Base-by-base conservation (phyloP, 805 yeast species). In the Debaryomyces prosopidis region DNA sequence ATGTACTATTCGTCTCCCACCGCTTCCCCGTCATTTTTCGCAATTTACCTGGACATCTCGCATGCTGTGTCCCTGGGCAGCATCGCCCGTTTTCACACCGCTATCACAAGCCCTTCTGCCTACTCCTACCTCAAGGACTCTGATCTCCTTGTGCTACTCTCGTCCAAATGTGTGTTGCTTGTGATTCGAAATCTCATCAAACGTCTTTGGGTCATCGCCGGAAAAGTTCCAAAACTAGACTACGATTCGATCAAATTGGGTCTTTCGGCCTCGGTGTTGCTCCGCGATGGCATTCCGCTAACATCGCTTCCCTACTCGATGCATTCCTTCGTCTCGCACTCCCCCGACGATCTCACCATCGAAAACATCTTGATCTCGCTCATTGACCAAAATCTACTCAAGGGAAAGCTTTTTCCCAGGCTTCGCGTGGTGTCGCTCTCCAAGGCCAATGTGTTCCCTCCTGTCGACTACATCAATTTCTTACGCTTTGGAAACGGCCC, bases 331-430 rank as follows among this genome's bases (percentile, higher is more conserved):
- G 34, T 40, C 16, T 42, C 40, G 10, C 38, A 37, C 11, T 33
- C 40, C 14, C 39, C 65, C n/a, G 65, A 70, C 35, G 80, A 77
- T 47, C 40, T 54, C 11, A 63, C 75, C 32, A 69, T 75, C 9
- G 85, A 81, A 47, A 81, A 79, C 42, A 52, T 81, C 6, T 58
- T 81, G 38, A 65, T 77, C 11, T 62, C 79, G 2, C 53, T 82
- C n/a, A 74, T 79, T 34, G 84, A 79, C 48, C 79, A 77, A 45
- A 79, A 76, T 44, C 56, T 80, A 14, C 52, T 82, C 30, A 78
- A 74, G 48, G 86, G 83, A 0, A 81, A 81, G 46, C 54, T 80
- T 0, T 65, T 72, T 30, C 68, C 79, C 1, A 59, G 72, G 30
- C 57, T 67, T 8, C 62, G 72, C 34, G 61, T 66, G 4, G 65